A percentile compares a stretch with the other conserved stretches of the same genome.
Evolutionary conservation across 2,329 filamentous ascomycete species (phyloP).

Genomic region (Diaporthe batatas): DNA sequence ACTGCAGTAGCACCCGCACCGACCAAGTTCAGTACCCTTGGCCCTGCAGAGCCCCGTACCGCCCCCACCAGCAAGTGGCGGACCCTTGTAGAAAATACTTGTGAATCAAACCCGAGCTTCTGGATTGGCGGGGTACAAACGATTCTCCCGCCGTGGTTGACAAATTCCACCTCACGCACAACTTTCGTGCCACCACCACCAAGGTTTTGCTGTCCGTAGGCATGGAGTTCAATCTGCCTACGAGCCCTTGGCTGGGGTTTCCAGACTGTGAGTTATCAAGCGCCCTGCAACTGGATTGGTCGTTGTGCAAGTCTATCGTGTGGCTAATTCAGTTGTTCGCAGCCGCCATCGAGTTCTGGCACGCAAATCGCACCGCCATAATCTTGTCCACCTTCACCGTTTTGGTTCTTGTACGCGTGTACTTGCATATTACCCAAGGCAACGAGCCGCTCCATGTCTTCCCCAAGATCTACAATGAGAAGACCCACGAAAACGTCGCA

Average conservation of each 20-base stretch:
- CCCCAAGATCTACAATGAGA: conserved; percentile 51
- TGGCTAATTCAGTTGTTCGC: conserved; percentile 7
- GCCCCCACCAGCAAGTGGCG: not conserved
- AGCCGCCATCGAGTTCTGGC: conserved; percentile 58
- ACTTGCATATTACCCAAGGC: conserved; percentile 55
- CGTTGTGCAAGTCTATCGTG: not conserved
- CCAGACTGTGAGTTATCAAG: conserved; percentile 31
- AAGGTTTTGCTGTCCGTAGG: not conserved
- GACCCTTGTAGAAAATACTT: conserved; percentile 10
- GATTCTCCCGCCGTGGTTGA: conserved; percentile 1
- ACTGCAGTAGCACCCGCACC: not conserved
- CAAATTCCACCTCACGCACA: not conserved
- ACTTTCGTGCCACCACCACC: conserved; percentile 1
- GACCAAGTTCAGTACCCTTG: not conserved
- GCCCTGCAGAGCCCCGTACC: conserved; percentile 23
- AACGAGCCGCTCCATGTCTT: conserved; percentile 54
- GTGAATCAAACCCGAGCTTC: conserved; percentile 36
- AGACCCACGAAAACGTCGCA: conserved; percentile 17
- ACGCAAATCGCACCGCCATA: conserved; percentile 60
- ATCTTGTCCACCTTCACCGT: conserved; percentile 55
- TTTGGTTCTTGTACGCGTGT: conserved; percentile 57
- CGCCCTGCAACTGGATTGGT: not conserved
- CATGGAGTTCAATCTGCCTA: conserved; percentile 35
- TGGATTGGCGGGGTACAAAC: conserved; percentile 38
- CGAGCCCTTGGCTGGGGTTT: conserved; percentile 38